Percentiles rank a stretch among this genome's conserved stretches.
Conservation (phyloP, 352 stramenopile genomes). For the Pythium myriotylum region DNA sequence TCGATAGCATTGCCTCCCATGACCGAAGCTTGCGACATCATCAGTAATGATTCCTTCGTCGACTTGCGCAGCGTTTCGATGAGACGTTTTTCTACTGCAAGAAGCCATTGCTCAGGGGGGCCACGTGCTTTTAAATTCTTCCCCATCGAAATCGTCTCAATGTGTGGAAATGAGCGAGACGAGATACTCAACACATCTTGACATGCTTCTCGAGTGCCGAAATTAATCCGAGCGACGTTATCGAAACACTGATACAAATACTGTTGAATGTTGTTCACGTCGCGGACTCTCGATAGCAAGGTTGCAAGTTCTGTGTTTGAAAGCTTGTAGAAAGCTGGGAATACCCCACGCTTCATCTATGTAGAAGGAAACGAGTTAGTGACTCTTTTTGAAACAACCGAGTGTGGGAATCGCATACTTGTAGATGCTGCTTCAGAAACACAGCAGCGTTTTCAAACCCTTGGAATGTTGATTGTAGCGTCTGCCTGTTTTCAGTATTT, state of each 20-base stretch:
- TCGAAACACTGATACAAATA: conserved; percentile 74
- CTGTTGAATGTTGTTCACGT: conserved; percentile 51
- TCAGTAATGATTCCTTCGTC: conserved; percentile 44
- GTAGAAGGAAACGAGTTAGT: not conserved
- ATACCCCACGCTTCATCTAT: conserved; percentile 54
- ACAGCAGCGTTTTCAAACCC: conserved; percentile 59
- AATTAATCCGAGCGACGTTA: conserved; percentile 62
- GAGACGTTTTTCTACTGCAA: conserved; percentile 57
- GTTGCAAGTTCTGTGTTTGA: conserved; percentile 63
- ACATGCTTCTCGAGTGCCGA: conserved; percentile 56
- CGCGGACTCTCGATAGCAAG: conserved; percentile 47
- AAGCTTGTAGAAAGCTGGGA: conserved; percentile 65
- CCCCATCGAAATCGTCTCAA: conserved; percentile 60
- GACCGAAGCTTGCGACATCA: conserved; percentile 7
- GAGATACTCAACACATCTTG: conserved; percentile 55
- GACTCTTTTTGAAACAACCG: no score
- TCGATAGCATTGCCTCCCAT: conserved; percentile 2
- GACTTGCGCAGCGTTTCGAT: conserved; percentile 55
- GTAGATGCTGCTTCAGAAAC: conserved; percentile 56
- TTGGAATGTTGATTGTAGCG: conserved; percentile 41
- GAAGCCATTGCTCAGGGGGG: conserved; percentile 68
- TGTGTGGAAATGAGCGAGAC: conserved; percentile 41
- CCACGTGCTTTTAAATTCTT: conserved; percentile 77
- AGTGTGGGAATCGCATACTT: no score
- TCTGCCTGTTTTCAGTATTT: conserved; percentile 46